Percentiles rank a stretch among this genome's conserved stretches.
Conservation (phyloP, 2,329 filamentous ascomycete genomes). For the Tolypocladium pustulatum region DNA sequence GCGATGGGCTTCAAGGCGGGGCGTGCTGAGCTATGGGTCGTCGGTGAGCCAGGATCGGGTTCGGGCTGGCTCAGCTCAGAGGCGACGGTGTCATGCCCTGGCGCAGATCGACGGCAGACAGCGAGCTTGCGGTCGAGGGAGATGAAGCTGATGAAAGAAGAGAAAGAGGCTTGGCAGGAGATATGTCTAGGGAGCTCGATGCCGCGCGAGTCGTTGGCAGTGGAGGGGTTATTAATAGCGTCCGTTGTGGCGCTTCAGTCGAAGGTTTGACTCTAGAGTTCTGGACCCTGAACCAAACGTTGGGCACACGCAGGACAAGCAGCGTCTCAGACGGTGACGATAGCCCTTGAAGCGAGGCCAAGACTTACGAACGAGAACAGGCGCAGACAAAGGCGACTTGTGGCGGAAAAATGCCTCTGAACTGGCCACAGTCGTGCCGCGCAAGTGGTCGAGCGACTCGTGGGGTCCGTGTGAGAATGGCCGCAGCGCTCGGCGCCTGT, state of each 20-base stretch:
- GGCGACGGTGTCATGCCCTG: neutral
- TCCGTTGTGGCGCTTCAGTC: neutral
- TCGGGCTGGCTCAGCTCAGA: neutral
- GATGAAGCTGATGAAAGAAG: neutral
- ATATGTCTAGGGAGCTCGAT: neutral
- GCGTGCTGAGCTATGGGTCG: neutral
- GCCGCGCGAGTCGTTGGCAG: neutral
- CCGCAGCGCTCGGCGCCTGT: neutral
- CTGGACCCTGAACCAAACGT: neutral
- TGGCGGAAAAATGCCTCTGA: neutral
- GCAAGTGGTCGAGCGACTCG: neutral
- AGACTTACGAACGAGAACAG: neutral
- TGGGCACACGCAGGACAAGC: neutral
- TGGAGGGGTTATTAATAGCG: neutral
- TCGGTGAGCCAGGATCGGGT: neutral
- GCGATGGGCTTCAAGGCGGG: neutral
- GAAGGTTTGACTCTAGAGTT: neutral
- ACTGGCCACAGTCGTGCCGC: neutral
- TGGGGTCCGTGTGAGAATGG: neutral
- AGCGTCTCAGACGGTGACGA: neutral
- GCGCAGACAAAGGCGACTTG: neutral
- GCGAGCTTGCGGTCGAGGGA: neutral
- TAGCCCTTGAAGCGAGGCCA: neutral
- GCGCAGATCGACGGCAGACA: neutral
- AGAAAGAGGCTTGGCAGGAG: neutral